Base-by-base conservation (phyloP, 169 alveolate genomes). In the Plasmodium berghei region DNA sequence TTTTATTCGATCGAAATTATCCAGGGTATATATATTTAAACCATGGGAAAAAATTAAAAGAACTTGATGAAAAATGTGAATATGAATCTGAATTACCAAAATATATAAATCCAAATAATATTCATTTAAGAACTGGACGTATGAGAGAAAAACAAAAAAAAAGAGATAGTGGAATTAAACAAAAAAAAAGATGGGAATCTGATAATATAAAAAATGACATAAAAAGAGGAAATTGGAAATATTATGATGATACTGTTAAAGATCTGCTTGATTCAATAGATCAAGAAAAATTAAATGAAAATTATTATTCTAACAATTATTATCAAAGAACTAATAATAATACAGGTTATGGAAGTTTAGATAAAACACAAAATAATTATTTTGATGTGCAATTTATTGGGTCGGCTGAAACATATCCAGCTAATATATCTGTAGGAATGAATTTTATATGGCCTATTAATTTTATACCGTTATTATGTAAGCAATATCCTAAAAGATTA, bases 351-450 rank as follows among this genome's bases (percentile, higher is more conserved):
- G 95, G 95, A 18, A 95, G 90, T 56, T 72, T 90, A 48, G 95
- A 92, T 54, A 73, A 95, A 40, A 91, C 93, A 5, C 72, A 56
- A 34, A 97, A 95, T 74, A 74, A 89, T 58, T 95, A 93, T 85
- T 95, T 93, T 71, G 97, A 95, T 72, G 92, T 94, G 1, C 97
- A 95, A 90, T 95, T 95, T 74, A 87, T 95, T 9, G 97, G 97
- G 4, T 91, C 95, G 9, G 93, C 95, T 9, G 97, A 95, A 49
- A 91, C 96, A 12, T 91, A 90, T 61, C 97, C 97, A 18, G 75
- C 85, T 16, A 95, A 96, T 40, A 55, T 91, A 40, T 89, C 95
- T 5, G 97, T 94, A 5, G 97, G 97, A 12, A 83, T 92, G 95
- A 95, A 93, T 55, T 94, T 73, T 73, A 56, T 95, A n/a, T 94